phyloP scores from a whole-genome alignment of 1,139 yeast genomes.

The Debaryomycetaceae sp. region DNA sequence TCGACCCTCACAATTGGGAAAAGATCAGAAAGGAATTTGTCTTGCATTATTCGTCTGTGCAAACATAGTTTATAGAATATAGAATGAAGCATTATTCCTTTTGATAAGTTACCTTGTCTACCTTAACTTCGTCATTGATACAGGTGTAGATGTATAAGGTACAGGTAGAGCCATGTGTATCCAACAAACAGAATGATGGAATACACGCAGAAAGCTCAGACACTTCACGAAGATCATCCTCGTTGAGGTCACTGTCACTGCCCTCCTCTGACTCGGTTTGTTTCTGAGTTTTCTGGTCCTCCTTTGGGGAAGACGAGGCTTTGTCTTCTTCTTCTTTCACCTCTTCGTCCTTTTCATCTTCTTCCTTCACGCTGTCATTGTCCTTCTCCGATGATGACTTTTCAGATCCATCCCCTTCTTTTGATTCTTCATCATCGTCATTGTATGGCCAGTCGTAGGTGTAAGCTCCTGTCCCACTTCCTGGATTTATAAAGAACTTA shows the following conservation, averaged over 20 bases:
- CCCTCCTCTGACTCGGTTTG: conserved; percentile 12
- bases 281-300: conserved; percentile 18
- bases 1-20: conserved; percentile 96
- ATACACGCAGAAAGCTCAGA: conserved; percentile 28
- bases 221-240: conserved; percentile 19
- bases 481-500: conserved; percentile 90
- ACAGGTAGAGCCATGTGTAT: conserved; percentile 73
- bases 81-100: conserved; percentile 41
- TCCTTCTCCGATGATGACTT: conserved; percentile 22
- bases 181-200: conserved; percentile 90
- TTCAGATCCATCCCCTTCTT: conserved; percentile 30
- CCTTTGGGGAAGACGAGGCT: conserved; percentile 27
- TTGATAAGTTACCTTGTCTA: conserved; percentile 81
- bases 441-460: conserved; percentile 45
- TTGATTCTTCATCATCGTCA: conserved; percentile 47
- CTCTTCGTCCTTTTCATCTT: conserved; percentile 8
- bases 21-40: conserved; percentile 83
- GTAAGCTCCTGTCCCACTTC: conserved; percentile 92
- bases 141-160: conserved; percentile 83
- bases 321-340: conserved; percentile 10
- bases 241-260: conserved; percentile 11
- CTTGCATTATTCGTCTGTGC: conserved; percentile 58
- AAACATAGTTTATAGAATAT: conserved; percentile 24
- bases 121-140: conserved; percentile 80
- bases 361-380: conserved; percentile 14